These are phyloP conservation scores for Metschnikowia corniflorae DNA, from an alignment of 805 yeast species.

Conservation along the genomic window DNA sequence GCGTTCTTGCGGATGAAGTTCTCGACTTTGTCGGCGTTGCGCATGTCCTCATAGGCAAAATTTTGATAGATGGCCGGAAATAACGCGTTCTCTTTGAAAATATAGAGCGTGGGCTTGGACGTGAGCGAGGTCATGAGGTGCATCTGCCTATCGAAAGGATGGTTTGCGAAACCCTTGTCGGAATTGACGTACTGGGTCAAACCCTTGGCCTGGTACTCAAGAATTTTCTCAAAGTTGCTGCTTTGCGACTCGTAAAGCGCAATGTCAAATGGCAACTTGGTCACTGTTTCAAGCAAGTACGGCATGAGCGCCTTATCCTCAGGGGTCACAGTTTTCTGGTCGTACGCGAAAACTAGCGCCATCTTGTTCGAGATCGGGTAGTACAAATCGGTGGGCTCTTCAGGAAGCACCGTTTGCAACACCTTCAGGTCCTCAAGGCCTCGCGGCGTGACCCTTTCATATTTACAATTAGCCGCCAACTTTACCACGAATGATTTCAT, in stretches of 20 bases:
- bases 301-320: conserved; percentile 66
- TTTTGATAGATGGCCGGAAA: conserved; percentile 54
- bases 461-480: conserved; percentile 44
- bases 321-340: conserved; percentile 44
- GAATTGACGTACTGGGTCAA: conserved; percentile 44
- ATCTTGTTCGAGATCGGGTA: conserved; percentile 42
- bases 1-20: conserved; percentile 49
- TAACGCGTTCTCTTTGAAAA: conserved; percentile 56
- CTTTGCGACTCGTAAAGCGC: conserved; percentile 53
- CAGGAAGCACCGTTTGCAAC: conserved; percentile 26
- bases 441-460: conserved; percentile 28
- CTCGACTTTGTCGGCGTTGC: conserved; percentile 46
- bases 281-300: conserved; percentile 56
- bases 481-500: conserved; percentile 46
- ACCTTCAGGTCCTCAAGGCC: conserved; percentile 31
- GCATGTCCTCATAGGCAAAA: conserved; percentile 60
- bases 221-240: conserved; percentile 32
- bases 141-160: conserved; percentile 43
- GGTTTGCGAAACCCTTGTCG: conserved; percentile 29
- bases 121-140: conserved; percentile 51
- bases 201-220: conserved; percentile 39
- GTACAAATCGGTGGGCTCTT: conserved; percentile 28
- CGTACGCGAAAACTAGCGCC: conserved; percentile 53
- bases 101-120: conserved; percentile 57
- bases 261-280: conserved; percentile 53